These are phyloP conservation scores for Vitis hybrid DNA, from an alignment of 177 flowering plant species.

Conservation along the genomic window DNA sequence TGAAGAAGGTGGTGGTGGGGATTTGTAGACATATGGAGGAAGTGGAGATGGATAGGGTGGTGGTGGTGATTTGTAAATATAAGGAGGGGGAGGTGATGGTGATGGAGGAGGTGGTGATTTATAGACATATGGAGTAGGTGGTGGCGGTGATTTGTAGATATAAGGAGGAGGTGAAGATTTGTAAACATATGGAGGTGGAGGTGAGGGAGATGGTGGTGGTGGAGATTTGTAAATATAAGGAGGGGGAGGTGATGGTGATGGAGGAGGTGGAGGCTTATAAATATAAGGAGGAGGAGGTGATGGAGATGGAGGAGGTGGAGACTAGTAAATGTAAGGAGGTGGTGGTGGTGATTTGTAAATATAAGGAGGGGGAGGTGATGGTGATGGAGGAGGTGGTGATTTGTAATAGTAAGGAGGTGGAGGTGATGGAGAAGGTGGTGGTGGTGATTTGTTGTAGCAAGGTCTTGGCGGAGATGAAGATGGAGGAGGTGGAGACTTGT, in stretches of 20 bases:
- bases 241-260: constrained; percentile 13
- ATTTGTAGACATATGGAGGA: constrained; percentile 14
- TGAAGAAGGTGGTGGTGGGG: constrained; percentile 10
- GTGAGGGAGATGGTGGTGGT: constrained; percentile 14
- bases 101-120: constrained; percentile 16
- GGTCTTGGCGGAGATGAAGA: neutral
- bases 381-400: constrained; percentile 8
- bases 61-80: constrained; percentile 1
- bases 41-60: constrained; percentile 11
- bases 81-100: constrained; percentile 12
- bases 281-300: constrained; percentile 9
- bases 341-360: neutral
- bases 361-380: constrained; percentile 11
- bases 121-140: constrained; percentile 14
- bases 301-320: constrained; percentile 14
- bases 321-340: neutral
- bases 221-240: constrained; percentile 5
- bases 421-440: constrained; percentile 1
- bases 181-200: constrained; percentile 12
- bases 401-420: constrained; percentile 2
- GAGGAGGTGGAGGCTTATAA: constrained; percentile 14
- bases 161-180: constrained; percentile 12
- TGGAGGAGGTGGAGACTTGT: constrained; percentile 7
- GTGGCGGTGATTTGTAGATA: constrained; percentile 5
- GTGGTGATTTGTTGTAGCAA: neutral